A percentile compares a stretch with the other conserved stretches of the same genome.
These are phyloP conservation scores for Diaporthe ampelina DNA, from an alignment of 2,329 filamentous ascomycete species.

Conservation along the genomic window DNA sequence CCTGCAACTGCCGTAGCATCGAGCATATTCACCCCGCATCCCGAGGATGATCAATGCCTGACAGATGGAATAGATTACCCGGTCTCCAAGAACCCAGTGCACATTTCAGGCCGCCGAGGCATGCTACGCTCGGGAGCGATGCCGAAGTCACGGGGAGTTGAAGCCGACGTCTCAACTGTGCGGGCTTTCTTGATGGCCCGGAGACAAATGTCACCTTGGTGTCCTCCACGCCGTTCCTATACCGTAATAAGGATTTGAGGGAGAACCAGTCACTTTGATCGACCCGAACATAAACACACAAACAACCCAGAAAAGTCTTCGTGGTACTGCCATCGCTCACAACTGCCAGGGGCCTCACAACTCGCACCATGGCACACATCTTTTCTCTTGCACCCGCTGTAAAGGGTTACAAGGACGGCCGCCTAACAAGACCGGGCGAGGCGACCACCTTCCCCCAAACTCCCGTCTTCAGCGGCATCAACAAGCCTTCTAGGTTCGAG, in stretches of 20 bases:
- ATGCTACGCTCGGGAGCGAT: not conserved
- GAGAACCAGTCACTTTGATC: too few relatives aligned
- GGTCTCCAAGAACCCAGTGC: not conserved
- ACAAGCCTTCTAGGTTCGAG: slow-evolving; percentile 55
- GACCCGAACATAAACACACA: not conserved
- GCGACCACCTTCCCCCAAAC: slow-evolving; percentile 53
- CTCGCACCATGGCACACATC: slow-evolving; percentile 52
- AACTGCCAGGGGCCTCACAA: not conserved
- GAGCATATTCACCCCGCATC: not conserved
- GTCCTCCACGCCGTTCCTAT: too few relatives aligned
- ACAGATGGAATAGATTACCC: slow-evolving; percentile 26
- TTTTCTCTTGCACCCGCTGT: slow-evolving; percentile 51
- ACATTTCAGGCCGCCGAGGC: not conserved
- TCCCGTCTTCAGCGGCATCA: slow-evolving; percentile 53
- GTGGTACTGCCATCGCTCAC: not conserved
- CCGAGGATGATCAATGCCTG: slow-evolving; percentile 25
- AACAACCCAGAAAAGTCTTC: not conserved
- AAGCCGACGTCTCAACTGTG: not conserved
- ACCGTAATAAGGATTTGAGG: not conserved
- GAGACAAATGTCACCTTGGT: too few relatives aligned
- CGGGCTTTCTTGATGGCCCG: slow-evolving; percentile 19
- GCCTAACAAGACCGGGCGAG: slow-evolving; percentile 47
- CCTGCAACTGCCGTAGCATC: slow-evolving; percentile 10
- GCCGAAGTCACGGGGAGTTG: slow-evolving; percentile 12
- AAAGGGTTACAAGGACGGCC: slow-evolving; percentile 49